Conservation (phyloP, 2,329 filamentous ascomycete genomes). For the Penicillium occitanis region DNA sequence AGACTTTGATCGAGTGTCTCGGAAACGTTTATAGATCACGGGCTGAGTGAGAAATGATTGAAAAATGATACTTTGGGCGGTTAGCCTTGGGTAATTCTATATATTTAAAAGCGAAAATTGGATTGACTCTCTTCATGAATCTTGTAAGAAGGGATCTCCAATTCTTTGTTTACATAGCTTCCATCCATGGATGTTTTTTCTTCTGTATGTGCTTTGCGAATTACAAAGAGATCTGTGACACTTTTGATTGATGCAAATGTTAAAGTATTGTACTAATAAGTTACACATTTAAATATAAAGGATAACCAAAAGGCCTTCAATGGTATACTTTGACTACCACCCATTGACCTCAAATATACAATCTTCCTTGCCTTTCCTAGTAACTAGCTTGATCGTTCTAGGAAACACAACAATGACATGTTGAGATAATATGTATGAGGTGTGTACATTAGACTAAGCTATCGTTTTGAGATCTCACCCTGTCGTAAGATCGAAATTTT, state of each 20-base stretch:
- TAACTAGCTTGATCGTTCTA: not conserved
- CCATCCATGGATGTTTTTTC: not conserved
- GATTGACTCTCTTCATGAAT: not conserved
- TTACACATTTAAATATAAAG: not conserved
- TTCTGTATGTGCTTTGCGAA: not conserved
- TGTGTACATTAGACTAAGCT: not conserved
- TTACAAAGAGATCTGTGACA: not conserved
- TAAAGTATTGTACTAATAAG: not conserved
- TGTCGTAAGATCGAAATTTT: not conserved
- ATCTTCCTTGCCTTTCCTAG: not conserved
- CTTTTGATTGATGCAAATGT: not conserved
- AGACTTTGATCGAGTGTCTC: not conserved
- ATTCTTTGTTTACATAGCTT: not conserved
- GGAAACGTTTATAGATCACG: not conserved
- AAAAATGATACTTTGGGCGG: not conserved
- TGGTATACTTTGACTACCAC: not conserved
- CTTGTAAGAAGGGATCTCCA: not conserved
- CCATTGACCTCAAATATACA: not conserved
- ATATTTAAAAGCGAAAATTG: not conserved
- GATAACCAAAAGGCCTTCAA: not conserved
- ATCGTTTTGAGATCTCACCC: not conserved
- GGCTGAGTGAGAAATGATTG: not conserved
- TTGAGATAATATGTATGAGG: not conserved
- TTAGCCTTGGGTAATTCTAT: not conserved
- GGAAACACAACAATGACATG: not conserved